Evolutionary conservation across 1,139 yeast species (phyloP), one percentile per base, ranked within the genome.

Genomic region (Blastobotrys persicus): DNA sequence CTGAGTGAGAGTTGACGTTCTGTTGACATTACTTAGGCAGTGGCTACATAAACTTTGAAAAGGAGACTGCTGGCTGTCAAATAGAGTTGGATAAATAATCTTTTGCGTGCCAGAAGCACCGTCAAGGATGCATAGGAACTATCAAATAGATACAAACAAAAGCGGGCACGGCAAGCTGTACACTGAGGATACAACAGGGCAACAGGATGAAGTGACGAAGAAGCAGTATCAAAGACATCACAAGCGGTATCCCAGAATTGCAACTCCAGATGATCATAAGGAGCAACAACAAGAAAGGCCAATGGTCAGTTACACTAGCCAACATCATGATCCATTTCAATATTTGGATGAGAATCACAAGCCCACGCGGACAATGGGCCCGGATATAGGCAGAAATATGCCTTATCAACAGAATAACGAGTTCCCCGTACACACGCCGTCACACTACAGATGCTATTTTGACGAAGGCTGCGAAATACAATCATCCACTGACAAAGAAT

Each of bases 111-210:
- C 9, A 9, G 28, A 23, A 23, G 28, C 28, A 23, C 9, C 28
- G 28, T 23, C 28, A 23, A 23, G 28, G 5, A 23, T 23, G 28
- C 28, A 26, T 14, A 28, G 14, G 20, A 28, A n/a, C 16, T 13
- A 19, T 4, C 41, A 28, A 13, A 28, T 40, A 14, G 43, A 40
- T 40, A 40, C 43, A 12, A 28, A 40, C 16, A 40, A n/a, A 28
- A 12, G 33, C 34, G 17, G 31, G 11, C 41, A 37, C 19, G 26
- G 19, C 9, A 37, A 37, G 5, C 28, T 23, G 28, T 23, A 23
- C 9, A 23, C 28, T n/a, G n/a, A 23, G 28, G 28, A 23, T 23
- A 23, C 28, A 5, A 23, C 28, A 9, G 28, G 28, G 28, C 5
- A 9, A 23, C 28, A 23, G 28, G 28, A 9, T 5, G 28, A 9